Conservation (phyloP, 1,284 basidiomycete genomes). For the Testicularia cyperi region DNA sequence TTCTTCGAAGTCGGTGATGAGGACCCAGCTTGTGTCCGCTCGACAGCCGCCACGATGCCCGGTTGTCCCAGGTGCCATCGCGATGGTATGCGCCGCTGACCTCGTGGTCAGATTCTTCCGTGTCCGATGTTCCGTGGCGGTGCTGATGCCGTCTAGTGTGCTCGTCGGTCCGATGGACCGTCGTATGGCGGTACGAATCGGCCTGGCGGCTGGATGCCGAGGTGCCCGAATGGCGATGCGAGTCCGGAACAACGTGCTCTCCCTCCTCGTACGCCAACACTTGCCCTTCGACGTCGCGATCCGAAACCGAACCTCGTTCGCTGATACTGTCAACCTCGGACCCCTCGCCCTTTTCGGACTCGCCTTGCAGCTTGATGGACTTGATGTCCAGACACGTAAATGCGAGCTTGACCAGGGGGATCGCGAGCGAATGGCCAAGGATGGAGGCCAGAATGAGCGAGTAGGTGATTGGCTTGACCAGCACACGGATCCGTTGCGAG, state of each 20-base stretch:
- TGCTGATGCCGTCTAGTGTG: too few species aligned
- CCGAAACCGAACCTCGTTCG: too few species aligned
- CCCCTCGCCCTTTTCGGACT: conserved; percentile 10
- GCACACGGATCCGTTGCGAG: conserved; percentile 23
- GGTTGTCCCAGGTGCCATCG: conserved; percentile 35
- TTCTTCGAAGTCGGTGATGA: conserved; percentile 27
- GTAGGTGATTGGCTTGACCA: conserved; percentile 48
- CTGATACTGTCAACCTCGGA: too few species aligned
- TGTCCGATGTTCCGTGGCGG: too few species aligned
- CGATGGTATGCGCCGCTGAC: conserved; percentile 16
- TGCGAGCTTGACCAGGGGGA: conserved; percentile 44
- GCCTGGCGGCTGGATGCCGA: too few species aligned
- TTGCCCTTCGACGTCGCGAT: conserved; percentile 5
- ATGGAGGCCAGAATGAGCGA: conserved; percentile 43
- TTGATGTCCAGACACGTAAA: conserved; percentile 34
- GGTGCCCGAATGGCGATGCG: too few species aligned
- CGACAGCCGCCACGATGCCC: conserved; percentile 37
- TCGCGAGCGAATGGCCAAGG: conserved; percentile 42
- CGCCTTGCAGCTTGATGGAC: conserved; percentile 37
- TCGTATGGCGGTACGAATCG: conserved; percentile 24
- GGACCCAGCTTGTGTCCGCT: conserved; percentile 46
- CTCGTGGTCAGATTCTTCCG: conserved; percentile 4
- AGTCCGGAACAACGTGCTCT: not conserved
- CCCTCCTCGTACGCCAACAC: conserved; percentile 6
- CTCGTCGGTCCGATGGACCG: conserved; percentile 21